Evolutionary conservation across 192 early-diverging fungal species (phyloP), one percentile per base, ranked within the genome.

Genomic region (Anaeromyces robustus): DNA sequence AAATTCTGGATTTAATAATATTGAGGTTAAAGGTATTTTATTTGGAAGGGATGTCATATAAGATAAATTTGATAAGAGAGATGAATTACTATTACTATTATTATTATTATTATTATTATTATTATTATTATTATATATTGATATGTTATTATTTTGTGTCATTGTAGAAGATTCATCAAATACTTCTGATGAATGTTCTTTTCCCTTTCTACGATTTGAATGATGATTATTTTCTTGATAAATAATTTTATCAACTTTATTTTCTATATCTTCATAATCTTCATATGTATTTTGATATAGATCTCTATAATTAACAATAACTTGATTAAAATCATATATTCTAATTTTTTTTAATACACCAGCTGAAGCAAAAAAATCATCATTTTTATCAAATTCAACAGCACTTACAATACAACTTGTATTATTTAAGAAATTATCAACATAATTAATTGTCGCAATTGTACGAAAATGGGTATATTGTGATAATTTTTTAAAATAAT

Each of bases 341-440:
- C 78, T 80, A 28, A 77, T 85, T 80, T 89, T 83, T 19, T 59
- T 68, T 18, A 87, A 78, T 12, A 89, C 89, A 31, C 85, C 30
- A 80, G 30, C 28, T 78, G 82, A 77, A 79, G 96, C 97, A 90
- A 99, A 97, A 77, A 92, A 93, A 84, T 96, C 94, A 80, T 96
- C 93, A 82, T 99, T 96, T 59, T 92, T 87, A 85, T 97, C 95
- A 88, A 99, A 97, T 84, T 96, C 96, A 77, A 99, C 94, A 39
- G 94, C 92, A 0, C 93, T 94, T 5, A 99, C 94, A 81, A 99
- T 97, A 1, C 93, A 94, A 0, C 94, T 90, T 0, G 86, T 86
- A 22, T 84, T 89, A 77, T 88, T 90, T n/a, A 84, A 83, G 77
- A 88, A 79, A 37, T 79, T 79, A 83, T 97, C 94, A 14, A 91